These are phyloP conservation scores for Mitragyna speciosa DNA, from an alignment of 257 asterid genomes.

Conservation along the genomic window DNA sequence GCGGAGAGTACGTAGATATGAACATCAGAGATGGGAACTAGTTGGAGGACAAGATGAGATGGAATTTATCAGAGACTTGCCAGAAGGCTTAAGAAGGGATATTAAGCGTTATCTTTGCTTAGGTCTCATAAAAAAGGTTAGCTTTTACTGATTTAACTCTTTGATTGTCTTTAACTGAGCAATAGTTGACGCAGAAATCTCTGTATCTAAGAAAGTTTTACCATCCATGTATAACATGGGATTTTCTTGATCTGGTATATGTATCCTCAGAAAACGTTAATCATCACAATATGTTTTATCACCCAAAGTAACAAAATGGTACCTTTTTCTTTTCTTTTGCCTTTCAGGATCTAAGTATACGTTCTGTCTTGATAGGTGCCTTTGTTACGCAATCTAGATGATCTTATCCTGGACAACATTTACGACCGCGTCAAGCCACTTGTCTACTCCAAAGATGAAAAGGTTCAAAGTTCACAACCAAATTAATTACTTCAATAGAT, in stretches of 20 bases:
- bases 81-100: conserved; percentile 42
- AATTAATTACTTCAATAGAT: background rate
- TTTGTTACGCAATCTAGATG: conserved; percentile 24
- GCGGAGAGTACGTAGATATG: conserved; percentile 31
- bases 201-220: background rate
- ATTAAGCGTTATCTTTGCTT: conserved; percentile 38
- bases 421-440: conserved; percentile 27
- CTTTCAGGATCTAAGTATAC: background rate
- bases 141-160: background rate
- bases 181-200: background rate
- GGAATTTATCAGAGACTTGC: conserved; percentile 32
- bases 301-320: background rate
- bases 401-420: conserved; percentile 31
- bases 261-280: no score
- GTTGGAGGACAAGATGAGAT: conserved; percentile 33
- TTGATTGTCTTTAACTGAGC: background rate
- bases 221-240: background rate
- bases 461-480: conserved; percentile 12
- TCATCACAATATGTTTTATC: no score
- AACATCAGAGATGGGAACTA: conserved; percentile 33
- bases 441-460: conserved; percentile 26
- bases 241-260: no score
- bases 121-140: conserved; percentile 34
- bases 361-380: conserved; percentile 22
- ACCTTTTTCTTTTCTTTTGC: background rate